Evolutionary conservation across 2,329 filamentous ascomycete species (phyloP).

Genomic region (Aspergillus pseudoglaucus): DNA sequence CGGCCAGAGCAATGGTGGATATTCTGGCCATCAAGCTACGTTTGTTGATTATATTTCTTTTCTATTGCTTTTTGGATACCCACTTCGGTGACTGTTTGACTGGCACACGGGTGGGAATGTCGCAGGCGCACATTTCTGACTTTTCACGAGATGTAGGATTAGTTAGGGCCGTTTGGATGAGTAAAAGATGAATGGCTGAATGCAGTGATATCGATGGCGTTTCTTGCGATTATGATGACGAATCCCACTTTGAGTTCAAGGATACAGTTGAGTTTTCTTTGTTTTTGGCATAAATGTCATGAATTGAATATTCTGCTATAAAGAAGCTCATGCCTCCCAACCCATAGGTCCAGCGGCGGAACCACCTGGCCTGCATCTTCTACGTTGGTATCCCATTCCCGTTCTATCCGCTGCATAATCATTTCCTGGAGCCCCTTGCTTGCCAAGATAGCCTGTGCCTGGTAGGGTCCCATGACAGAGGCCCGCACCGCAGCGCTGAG

Average conservation of each 20-base stretch:
- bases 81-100: slow-evolving; percentile 16
- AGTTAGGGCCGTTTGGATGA: slow-evolving; percentile 17
- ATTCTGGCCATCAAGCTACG: slow-evolving; percentile 10
- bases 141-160: slow-evolving; percentile 27
- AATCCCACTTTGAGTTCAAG: neutral
- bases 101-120: slow-evolving; percentile 16
- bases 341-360: slow-evolving; percentile 59
- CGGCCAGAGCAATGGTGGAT: slow-evolving; percentile 13
- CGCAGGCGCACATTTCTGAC: slow-evolving; percentile 8
- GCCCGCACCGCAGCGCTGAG: slow-evolving; percentile 57
- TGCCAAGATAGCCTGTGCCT: slow-evolving; percentile 55
- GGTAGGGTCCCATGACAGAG: slow-evolving; percentile 60
- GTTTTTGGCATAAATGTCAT: slow-evolving; percentile 23
- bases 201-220: slow-evolving; percentile 16
- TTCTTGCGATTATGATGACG: neutral
- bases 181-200: slow-evolving; percentile 15
- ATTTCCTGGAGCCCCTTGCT: slow-evolving; percentile 46
- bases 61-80: slow-evolving; percentile 24
- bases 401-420: slow-evolving; percentile 44
- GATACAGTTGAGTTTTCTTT: too few species aligned
- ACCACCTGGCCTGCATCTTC: slow-evolving; percentile 55
- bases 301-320: slow-evolving; percentile 65
- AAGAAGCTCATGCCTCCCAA: slow-evolving; percentile 58
- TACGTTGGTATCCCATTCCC: slow-evolving; percentile 43
- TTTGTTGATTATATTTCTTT: slow-evolving; percentile 3